Evolutionary conservation across 768 basidiomycete species (phyloP), one percentile per base, ranked within the genome.

Genomic region (Cystobasidiopsis lactophilus): DNA sequence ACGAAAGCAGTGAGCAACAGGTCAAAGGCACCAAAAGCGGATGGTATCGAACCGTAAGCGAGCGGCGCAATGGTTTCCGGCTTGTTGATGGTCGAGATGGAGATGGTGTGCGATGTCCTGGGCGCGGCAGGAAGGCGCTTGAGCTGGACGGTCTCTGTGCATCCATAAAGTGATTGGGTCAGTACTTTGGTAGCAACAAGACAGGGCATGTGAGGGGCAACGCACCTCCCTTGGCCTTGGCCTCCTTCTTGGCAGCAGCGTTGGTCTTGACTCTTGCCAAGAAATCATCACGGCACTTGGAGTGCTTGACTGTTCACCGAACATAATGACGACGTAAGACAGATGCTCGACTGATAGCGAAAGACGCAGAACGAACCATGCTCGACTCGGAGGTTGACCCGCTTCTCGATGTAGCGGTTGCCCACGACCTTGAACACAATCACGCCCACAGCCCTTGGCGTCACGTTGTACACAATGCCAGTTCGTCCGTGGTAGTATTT

Each of bases 361-460:
- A n/a, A 30, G 24, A 9, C 14, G 26, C 19, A 9, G 9, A 30
- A 29, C 45, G 4, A 23, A 47, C 45, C 72, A 73, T 96, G 91
- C 74, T 95, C 91, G 64, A 88, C 75, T 59, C 85, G 82, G 72
- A 93, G 71, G 79, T 96, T 98, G 70, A 98, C 91, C 54, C 91
- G 84, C 76, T 98, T 98, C 74, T 96, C 88, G 53, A 98, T 71
- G 79, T 91, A 98, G 62, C 93, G 85, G 74, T 89, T 89, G 59
- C 91, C 91, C 65, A 98, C 91, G 65, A 95, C 75, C 71, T 98
- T 98, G 82, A 91, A 78, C 57, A 91, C 79, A 68, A 96, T 88
- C 57, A 98, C 82, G 67, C 91, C 89, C 61, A 96, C 89, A 47
- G 86, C 81, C 51, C 78, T 75, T 54, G 84, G 84, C 39, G 91